Evolutionary conservation across 129 eudicot genomes (phyloP).

Genomic region (Pittosporum tobira): DNA sequence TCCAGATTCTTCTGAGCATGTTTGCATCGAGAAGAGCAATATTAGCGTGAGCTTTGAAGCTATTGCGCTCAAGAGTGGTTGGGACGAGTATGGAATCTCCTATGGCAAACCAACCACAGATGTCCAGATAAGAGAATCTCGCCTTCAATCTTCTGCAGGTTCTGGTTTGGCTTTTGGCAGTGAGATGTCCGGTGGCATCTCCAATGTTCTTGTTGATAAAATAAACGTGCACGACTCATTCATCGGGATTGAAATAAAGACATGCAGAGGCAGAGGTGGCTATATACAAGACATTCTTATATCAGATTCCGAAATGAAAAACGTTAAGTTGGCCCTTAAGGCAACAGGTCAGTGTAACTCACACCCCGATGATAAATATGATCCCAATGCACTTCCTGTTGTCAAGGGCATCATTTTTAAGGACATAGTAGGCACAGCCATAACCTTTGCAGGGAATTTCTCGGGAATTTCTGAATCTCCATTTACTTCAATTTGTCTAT

Average conservation of each 20-base stretch:
- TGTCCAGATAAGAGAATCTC: conserved; percentile 42
- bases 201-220: conserved; percentile 42
- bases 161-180: conserved; percentile 53
- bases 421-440: conserved; percentile 36
- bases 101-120: conserved; percentile 42
- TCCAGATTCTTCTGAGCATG: conserved; percentile 67
- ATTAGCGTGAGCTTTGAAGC: conserved; percentile 67
- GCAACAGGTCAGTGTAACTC: conserved; percentile 35
- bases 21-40: conserved; percentile 80
- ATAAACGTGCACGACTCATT: conserved; percentile 38
- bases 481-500: conserved; percentile 51
- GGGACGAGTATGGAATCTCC: too few relatives aligned
- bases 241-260: conserved; percentile 47
- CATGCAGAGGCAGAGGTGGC: conserved; percentile 70
- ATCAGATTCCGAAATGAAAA: conserved; percentile 26
- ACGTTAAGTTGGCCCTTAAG: conserved; percentile 36
- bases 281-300: conserved; percentile 37
- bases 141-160: conserved; percentile 51
- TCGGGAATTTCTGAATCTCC: conserved; percentile 61
- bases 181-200: too few relatives aligned
- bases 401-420: conserved; percentile 38
- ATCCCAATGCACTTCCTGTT: conserved; percentile 52
- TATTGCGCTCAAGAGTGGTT: conserved; percentile 67
- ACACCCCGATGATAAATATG: conserved; percentile 63
- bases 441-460: conserved; percentile 44